phyloP scores from a whole-genome alignment of 1,284 basidiomycete genomes.

The Rhodotorula sp. region DNA sequence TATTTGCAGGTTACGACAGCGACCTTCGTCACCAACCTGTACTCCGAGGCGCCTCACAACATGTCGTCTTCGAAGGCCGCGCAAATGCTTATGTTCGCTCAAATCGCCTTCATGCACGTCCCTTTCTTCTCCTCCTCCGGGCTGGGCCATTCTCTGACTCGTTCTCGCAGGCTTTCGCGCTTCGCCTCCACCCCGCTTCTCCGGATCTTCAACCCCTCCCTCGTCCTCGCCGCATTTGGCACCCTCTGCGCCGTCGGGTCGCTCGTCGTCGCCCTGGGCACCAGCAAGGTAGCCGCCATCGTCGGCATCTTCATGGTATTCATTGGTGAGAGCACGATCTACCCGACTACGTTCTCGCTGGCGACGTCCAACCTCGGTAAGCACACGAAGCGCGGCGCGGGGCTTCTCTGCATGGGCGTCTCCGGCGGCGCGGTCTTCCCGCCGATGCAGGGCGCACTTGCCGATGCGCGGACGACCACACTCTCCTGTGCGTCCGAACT shows the following conservation, averaged over 20 bases:
- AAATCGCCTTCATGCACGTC: conserved; percentile 70
- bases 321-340: conserved; percentile 55
- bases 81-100: conserved; percentile 69
- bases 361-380: conserved; percentile 69
- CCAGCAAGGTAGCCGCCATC: conserved; percentile 62
- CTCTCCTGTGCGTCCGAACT: conserved; percentile 57
- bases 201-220: conserved; percentile 63
- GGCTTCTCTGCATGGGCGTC: conserved; percentile 63
- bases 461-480: conserved; percentile 60
- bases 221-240: conserved; percentile 63
- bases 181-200: conserved; percentile 67
- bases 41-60: conserved; percentile 49
- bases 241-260: conserved; percentile 60
- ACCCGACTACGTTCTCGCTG: conserved; percentile 63
- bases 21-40: conserved; percentile 67
- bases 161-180: conserved; percentile 48
- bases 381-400: conserved; percentile 69
- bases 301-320: conserved; percentile 68
- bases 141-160: neutral
- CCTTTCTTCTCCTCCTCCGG: conserved; percentile 53
- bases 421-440: conserved; percentile 76
- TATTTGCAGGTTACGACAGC: conserved; percentile 69
- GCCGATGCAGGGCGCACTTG: conserved; percentile 67
- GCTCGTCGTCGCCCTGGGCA: conserved; percentile 58
- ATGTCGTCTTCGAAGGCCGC: conserved; percentile 58